Conservation (phyloP, 306 rosid genomes). For the Pyrus pyrifolia region DNA sequence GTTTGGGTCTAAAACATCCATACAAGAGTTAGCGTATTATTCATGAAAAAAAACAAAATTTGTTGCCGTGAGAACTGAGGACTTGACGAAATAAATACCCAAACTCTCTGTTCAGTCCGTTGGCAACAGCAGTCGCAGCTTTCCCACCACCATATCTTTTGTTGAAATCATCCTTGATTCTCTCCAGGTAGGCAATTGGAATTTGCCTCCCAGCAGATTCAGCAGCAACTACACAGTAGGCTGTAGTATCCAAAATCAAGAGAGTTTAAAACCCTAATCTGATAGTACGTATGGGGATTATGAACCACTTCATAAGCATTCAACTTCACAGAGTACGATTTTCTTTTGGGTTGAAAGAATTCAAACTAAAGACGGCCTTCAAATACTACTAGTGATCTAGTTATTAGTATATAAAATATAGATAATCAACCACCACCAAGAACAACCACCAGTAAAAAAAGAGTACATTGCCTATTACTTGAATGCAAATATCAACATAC, state of each 20-base stretch:
- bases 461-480: neutral
- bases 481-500: neutral
- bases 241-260: slow-evolving; percentile 36
- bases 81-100: slow-evolving; percentile 42
- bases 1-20: slow-evolving; percentile 49
- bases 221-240: slow-evolving; percentile 79
- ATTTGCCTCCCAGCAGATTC: slow-evolving; percentile 88
- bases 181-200: slow-evolving; percentile 82
- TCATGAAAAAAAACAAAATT: neutral
- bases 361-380: neutral
- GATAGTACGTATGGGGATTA: neutral
- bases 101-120: slow-evolving; percentile 65
- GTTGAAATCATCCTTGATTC: slow-evolving; percentile 78
- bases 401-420: neutral
- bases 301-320: neutral
- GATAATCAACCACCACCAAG: neutral
- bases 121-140: slow-evolving; percentile 67
- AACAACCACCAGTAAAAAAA: no score
- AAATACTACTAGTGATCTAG: neutral
- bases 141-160: slow-evolving; percentile 80
- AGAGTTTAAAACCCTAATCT: neutral
- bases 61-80: neutral
- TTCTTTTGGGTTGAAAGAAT: neutral
- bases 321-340: neutral
- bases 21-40: neutral